Conservation (phyloP, 2,329 filamentous ascomycete genomes). For the Xenoacremonium recifei region DNA sequence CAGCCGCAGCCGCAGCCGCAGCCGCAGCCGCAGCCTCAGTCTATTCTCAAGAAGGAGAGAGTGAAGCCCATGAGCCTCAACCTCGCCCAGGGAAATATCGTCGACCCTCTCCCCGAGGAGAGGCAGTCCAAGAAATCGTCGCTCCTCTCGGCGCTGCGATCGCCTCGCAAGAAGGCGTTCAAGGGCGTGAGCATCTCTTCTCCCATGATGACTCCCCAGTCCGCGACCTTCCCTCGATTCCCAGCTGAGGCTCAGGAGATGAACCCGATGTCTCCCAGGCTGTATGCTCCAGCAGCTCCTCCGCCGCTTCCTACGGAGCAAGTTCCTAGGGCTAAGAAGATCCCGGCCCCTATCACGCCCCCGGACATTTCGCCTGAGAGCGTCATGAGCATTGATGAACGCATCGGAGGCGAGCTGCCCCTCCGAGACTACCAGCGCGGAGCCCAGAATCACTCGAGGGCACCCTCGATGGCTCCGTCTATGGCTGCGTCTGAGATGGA, state of each 20-base stretch:
- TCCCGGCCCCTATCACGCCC: slow-evolving; percentile 22
- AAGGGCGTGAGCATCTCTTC: slow-evolving; percentile 61
- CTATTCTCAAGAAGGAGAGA: slow-evolving; percentile 48
- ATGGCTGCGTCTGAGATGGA: slow-evolving; percentile 42
- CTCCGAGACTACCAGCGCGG: no score
- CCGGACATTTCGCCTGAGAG: slow-evolving; percentile 40
- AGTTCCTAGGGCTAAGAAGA: slow-evolving; percentile 29
- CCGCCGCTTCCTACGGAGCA: slow-evolving; percentile 54
- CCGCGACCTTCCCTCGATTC: slow-evolving; percentile 55
- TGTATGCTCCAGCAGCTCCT: slow-evolving; percentile 57
- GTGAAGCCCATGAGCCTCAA: slow-evolving; percentile 51
- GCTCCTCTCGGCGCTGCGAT: slow-evolving; percentile 60
- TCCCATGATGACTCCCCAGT: slow-evolving; percentile 63
- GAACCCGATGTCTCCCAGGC: slow-evolving; percentile 55
- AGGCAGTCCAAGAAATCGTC: slow-evolving; percentile 57
- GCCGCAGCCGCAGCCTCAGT: no score
- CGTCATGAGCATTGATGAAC: slow-evolving; percentile 53
- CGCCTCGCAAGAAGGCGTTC: slow-evolving; percentile 53
- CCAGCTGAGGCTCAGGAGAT: slow-evolving; percentile 54
- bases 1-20: no score
- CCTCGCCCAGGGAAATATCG: slow-evolving; percentile 28
- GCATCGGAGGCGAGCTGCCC: slow-evolving; percentile 43
- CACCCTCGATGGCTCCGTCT: slow-evolving; percentile 35
- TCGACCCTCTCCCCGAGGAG: slow-evolving; percentile 41
- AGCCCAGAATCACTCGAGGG: slow-evolving; percentile 33